phyloP scores from a whole-genome alignment of 148 eudicot genomes.

The Fagopyrum tataricum region DNA sequence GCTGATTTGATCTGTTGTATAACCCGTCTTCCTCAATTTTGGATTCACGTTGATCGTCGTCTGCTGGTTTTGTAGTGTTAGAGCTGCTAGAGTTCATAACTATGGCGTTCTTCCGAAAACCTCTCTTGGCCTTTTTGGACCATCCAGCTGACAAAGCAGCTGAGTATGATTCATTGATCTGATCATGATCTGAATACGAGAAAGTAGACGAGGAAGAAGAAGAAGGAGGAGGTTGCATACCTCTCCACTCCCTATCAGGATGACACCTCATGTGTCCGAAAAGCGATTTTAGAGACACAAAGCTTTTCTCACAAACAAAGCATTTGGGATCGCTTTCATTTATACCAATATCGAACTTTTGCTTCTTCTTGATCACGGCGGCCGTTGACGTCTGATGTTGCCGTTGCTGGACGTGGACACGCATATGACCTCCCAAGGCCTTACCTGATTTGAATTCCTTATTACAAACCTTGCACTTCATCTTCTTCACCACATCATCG shows the following conservation, averaged over 20 bases:
- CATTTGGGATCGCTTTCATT: not conserved
- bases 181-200: not conserved
- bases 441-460: not conserved
- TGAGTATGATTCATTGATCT: not conserved
- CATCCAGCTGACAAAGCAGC: not conserved
- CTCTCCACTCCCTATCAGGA: not conserved
- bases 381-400: not conserved
- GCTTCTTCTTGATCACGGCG: not conserved
- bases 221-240: constrained; percentile 4
- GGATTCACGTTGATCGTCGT: not conserved
- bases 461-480: not conserved
- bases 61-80: too few species aligned
- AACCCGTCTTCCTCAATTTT: not conserved
- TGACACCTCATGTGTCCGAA: constrained; percentile 7
- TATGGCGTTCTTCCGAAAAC: not conserved
- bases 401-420: not conserved
- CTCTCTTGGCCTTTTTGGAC: not conserved
- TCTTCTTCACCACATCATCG: too few species aligned
- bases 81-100: not conserved
- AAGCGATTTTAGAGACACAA: not conserved
- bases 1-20: not conserved
- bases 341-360: not conserved
- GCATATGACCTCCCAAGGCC: not conserved
- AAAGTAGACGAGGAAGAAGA: not conserved
- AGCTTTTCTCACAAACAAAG: not conserved